These are phyloP conservation scores for Globisporangium cystogenes DNA, from an alignment of 352 stramenopile genomes.

Conservation along the genomic window DNA sequence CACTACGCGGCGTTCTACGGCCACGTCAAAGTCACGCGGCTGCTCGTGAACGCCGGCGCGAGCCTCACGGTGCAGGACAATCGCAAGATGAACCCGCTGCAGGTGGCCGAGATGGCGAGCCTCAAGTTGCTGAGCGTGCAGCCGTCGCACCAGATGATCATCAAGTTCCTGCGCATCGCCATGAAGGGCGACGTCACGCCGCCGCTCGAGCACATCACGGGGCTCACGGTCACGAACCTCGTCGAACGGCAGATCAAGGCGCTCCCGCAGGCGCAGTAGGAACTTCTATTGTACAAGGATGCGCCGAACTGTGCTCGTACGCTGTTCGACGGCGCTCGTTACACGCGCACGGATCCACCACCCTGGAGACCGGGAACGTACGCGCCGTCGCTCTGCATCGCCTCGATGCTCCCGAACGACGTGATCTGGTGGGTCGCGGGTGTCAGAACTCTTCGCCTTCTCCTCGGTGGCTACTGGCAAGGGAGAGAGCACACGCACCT, in stretches of 20 bases:
- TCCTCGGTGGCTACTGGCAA: not conserved
- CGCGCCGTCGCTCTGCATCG: conserved; percentile 32
- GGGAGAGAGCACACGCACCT: conserved; percentile 19
- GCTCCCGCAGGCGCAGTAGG: conserved; percentile 24
- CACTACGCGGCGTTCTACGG: conserved; percentile 77
- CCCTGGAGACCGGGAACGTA: conserved; percentile 27
- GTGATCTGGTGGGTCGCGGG: conserved; percentile 18
- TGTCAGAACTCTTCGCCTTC: not conserved
- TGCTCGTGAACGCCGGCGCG: conserved; percentile 53
- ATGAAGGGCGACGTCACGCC: conserved; percentile 74
- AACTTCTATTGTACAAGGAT: conserved; percentile 6
- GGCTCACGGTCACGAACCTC: conserved; percentile 58
- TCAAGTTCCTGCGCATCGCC: conserved; percentile 70
- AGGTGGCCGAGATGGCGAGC: conserved; percentile 69
- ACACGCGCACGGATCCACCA: conserved; percentile 33
- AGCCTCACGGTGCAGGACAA: conserved; percentile 43
- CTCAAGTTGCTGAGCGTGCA: conserved; percentile 71
- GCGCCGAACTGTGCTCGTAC: too few relatives aligned
- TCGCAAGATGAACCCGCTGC: conserved; percentile 61
- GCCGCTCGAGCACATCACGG: conserved; percentile 69
- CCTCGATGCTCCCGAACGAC: conserved; percentile 45
- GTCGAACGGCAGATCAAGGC: conserved; percentile 57
- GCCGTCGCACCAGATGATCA: conserved; percentile 82
- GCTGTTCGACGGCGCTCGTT: not conserved
- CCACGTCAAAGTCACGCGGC: conserved; percentile 59